Evolutionary conservation across 1,284 basidiomycete genomes (phyloP), one percentile per base, ranked within the genome.

Genomic region (Anthracocystis setariae): DNA sequence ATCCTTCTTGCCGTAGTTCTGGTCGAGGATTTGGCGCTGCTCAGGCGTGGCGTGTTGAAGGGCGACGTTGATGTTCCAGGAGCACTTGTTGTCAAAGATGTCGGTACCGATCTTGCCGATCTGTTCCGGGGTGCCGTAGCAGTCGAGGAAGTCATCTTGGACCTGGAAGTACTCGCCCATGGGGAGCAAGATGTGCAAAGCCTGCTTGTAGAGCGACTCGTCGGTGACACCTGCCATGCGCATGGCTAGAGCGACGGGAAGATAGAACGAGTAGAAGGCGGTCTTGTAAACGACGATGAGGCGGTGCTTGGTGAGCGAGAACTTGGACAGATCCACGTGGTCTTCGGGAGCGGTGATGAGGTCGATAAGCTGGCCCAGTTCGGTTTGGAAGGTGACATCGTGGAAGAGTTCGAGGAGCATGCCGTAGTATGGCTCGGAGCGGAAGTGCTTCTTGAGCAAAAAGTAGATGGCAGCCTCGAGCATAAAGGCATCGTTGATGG

Each of bases 81-180:
- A 92, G 86, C 96, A 98, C 86, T 98, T 98, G 89, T 98, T 98
- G 85, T 98, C 95, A 59, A 96, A 85, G 79, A 98, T 98, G 84
- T 98, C 96, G 20, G 95, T 98, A 29, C 95, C 96, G 72, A 98
- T 89, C 86, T 98, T 98, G 69, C 95, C 96, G 56, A 98, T 92
- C 76, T 92, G 88, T 85, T 94, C 93, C 0, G 93, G 92, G 2
- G 92, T 88, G 12, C 91, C 93, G 50, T 91, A 91, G 82, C 90
- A 96, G 85, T 98, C 95, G 74, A 98, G 89, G 85, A 91, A 98
- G 84, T 98, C 96, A 84, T 98, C 95, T 84, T 98, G 95, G 48
- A 96, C 88, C 85, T 98, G 95, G 89, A 98, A 98, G 86, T 98
- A 98, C 84, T 96, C 94, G 61, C 96, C 95, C 66, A 98, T 88